Evolutionary conservation across 176 grass and related monocot species (phyloP).

Genomic region (Triticum monococcum): DNA sequence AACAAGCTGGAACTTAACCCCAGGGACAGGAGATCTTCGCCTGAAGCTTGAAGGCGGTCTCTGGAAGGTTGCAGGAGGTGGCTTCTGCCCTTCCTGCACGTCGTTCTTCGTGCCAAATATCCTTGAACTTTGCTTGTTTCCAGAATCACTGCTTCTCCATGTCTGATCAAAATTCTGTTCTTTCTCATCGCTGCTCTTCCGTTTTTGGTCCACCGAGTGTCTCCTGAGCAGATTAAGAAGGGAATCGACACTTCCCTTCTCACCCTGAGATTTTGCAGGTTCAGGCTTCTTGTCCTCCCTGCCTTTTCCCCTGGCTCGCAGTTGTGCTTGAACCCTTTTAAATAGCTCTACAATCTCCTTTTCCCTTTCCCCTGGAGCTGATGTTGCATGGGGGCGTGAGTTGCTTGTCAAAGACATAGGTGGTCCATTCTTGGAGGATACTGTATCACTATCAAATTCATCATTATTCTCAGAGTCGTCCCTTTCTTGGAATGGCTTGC

Average conservation of each 20-base stretch:
- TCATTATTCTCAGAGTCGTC: slow-evolving; percentile 54
- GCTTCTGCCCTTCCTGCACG: slow-evolving; percentile 32
- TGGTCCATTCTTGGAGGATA: slow-evolving; percentile 67
- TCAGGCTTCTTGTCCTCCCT: slow-evolving; percentile 70
- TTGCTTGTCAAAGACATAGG: slow-evolving; percentile 47
- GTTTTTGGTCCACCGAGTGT: slow-evolving; percentile 56
- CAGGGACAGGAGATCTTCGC: slow-evolving; percentile 59
- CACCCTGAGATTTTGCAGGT: slow-evolving; percentile 53
- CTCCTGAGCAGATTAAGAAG: slow-evolving; percentile 70
- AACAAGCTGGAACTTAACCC: slow-evolving; percentile 60
- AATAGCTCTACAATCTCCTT: slow-evolving; percentile 77
- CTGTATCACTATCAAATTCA: slow-evolving; percentile 54
- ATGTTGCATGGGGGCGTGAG: slow-evolving; percentile 39
- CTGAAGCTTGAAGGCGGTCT: slow-evolving; percentile 51
- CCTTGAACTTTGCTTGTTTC: slow-evolving; percentile 42
- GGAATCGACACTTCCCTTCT: slow-evolving; percentile 59
- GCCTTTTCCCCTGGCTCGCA: slow-evolving; percentile 39
- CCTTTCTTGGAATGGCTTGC: slow-evolving; percentile 58
- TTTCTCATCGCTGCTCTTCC: slow-evolving; percentile 36
- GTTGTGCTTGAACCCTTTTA: slow-evolving; percentile 72
- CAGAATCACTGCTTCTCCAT: slow-evolving; percentile 44
- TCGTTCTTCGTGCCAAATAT: slow-evolving; percentile 33
- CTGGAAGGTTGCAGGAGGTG: slow-evolving; percentile 30
- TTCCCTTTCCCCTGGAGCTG: slow-evolving; percentile 55
- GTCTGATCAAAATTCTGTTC: slow-evolving; percentile 42